Evolutionary conservation across 176 grass and related monocot species (phyloP), one percentile per base, ranked within the genome.

Genomic region (Paspalum notatum): DNA sequence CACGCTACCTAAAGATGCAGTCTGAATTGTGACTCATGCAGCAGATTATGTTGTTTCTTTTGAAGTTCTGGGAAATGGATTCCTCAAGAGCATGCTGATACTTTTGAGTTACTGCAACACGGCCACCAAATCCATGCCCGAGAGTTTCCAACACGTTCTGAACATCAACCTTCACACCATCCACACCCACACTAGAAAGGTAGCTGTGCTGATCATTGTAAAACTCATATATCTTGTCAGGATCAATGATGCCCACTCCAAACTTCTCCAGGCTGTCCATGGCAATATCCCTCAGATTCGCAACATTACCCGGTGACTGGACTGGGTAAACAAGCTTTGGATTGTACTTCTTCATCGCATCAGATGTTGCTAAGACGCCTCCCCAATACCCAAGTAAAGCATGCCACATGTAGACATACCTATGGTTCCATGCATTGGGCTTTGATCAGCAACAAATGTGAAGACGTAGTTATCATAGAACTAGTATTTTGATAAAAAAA

Each of bases 21-120:
- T 93, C 91, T 72, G 87, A 77, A 12, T 82, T 93, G 87, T 93
- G 91, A 65, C 87, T 48, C 91, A 93, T 93, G 85, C 87, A 93
- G 49, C 81, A 90, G 27, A 90, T 93, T 66, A 90, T 32, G 52
- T 71, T 74, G 75, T 87, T 87, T 43, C 62, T 54, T 74, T 72
- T 68, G 64, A 93, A 93, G 21, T 93, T 90, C 3, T 43, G 57
- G 70, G 63, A 49, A 24, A 93, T 58, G 10, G 91, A 93, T 27
- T 76, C 87, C 72, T 90, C 91, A 62, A 90, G 88, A 66, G 91
- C 84, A 1, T 87, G 80, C 20, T 93, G 91, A 71, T 85, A 90
- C 81, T 85, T 85, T 38, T 3, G 82, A 58, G 87, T 75, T 51
- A 87, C 32, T 79, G 72, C 73, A 80, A 90, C 91, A 71, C 85